Conservation (phyloP, 106 monocot genomes). For the Apostasia shenzhenica region DNA sequence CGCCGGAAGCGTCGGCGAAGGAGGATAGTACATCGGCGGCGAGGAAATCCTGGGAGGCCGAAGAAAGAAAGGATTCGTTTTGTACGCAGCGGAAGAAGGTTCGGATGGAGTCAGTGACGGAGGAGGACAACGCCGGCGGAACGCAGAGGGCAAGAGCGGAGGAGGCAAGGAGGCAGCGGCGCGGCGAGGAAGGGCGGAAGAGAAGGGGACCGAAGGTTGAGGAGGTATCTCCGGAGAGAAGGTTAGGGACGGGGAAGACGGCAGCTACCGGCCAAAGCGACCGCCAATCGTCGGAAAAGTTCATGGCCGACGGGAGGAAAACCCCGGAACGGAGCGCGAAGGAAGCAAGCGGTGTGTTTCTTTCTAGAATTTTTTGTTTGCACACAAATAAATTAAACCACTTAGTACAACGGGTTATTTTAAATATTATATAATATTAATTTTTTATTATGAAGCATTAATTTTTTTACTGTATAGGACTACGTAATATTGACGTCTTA, state of each 20-base stretch:
- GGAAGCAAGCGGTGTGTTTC: too few relatives aligned
- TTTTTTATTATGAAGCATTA: too few relatives aligned
- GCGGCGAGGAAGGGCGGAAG: background rate
- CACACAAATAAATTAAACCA: too few relatives aligned
- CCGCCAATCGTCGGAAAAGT: constrained; percentile 21
- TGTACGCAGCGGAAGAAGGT: constrained; percentile 7
- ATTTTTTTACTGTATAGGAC: too few relatives aligned
- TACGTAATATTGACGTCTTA: too few relatives aligned
- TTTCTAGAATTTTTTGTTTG: too few relatives aligned
- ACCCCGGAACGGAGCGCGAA: too few relatives aligned
- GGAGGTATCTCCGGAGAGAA: constrained; percentile 1
- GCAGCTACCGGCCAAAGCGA: constrained; percentile 15
- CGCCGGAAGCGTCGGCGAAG: background rate
- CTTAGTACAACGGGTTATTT: too few relatives aligned
- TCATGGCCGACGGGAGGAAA: constrained; percentile 1
- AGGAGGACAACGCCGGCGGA: background rate
- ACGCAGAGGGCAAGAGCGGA: background rate
- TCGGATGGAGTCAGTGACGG: background rate
- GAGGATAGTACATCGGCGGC: constrained; percentile 5
- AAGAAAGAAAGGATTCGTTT: constrained; percentile 10
- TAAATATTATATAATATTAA: too few relatives aligned
- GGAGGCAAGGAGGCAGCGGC: background rate
- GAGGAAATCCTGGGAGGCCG: constrained; percentile 2
- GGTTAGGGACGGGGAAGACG: background rate
- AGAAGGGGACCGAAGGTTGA: background rate